Evolutionary conservation across 257 asterid species (phyloP).

Genomic region (Solanum chmielewskii): DNA sequence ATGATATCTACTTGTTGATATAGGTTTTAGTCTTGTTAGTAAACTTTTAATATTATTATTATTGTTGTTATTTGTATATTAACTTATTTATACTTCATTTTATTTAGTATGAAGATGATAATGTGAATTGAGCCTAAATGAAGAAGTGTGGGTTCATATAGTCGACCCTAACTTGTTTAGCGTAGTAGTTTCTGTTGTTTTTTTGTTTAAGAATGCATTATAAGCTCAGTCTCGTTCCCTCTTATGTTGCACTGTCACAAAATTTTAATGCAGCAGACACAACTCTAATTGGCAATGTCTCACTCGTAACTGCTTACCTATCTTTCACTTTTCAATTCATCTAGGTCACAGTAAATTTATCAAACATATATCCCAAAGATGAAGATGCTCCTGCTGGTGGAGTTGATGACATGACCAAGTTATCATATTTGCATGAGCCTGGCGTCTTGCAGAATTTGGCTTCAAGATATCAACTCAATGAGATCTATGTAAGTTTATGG

Average conservation of each 20-base stretch:
- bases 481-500: conserved; percentile 1
- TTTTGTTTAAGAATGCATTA: neutral
- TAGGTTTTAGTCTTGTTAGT: neutral
- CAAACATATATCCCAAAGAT: conserved; percentile 8
- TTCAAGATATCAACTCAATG: conserved; percentile 7
- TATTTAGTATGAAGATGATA: neutral
- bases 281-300: neutral
- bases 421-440: conserved; percentile 11
- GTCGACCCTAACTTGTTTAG: neutral
- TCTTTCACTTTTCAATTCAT: neutral
- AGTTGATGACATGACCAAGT: conserved; percentile 9
- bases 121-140: neutral
- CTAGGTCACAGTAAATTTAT: conserved; percentile 2
- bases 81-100: neutral
- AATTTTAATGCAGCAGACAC: neutral
- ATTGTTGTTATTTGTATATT: neutral
- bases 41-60: neutral
- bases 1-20: neutral
- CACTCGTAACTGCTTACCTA: neutral
- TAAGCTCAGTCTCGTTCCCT: neutral
- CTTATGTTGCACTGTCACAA: neutral
- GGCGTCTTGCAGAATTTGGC: conserved; percentile 11
- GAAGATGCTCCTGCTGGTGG: conserved; percentile 9
- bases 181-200: neutral
- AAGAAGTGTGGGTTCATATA: neutral